Evolutionary conservation across 352 stramenopile species (phyloP), one percentile per base, ranked within the genome.

Genomic region (Thalassiosira hispida): DNA sequence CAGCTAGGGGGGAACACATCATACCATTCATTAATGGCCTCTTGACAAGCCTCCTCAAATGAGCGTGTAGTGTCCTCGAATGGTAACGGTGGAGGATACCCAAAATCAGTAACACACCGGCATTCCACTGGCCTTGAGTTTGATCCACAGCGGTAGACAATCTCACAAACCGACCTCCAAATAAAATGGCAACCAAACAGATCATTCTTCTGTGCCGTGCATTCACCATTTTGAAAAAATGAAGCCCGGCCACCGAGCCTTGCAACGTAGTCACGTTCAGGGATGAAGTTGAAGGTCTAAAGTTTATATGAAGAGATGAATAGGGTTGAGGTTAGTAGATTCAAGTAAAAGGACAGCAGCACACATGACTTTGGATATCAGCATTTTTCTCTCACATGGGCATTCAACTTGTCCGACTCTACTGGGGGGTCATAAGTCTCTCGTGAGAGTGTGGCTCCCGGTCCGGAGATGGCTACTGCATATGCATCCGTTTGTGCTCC

Each of bases 251-350:
- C 77, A 20, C 72, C 77, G 62, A 85, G 71, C 23, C 71, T 69
- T n/a, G 77, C 77, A 53, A 85, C 75, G 18, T 74, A 74, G 64
- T 85, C 77, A 38, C 77, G 46, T 25, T 79, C 57, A 71, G 70
- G 79, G 51, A 90, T 87, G 27, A 90, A 85, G 60, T 91, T 90
- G 47, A 90, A 91, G 18, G 74, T 86, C 20, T 83, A n/a, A n/a
- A n/a, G n/a, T n/a, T n/a, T n/a, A n/a, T n/a, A n/a, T n/a, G n/a
- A 73, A 22, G 18, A 11, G 11, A 22, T 23, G 51, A 18, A 11
- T 16, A 59, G 12, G 18, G 51, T 22, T 14, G 51, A 59, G 8
- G 51, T 59, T 22, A 59, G 20, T 59, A 59, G 11, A 25, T n/a
- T n/a, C n/a, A n/a, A n/a, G n/a, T n/a, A n/a, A n/a, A n/a, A n/a